Conservation (phyloP, 2,329 filamentous ascomycete genomes). For the Talaromyces sp. region DNA sequence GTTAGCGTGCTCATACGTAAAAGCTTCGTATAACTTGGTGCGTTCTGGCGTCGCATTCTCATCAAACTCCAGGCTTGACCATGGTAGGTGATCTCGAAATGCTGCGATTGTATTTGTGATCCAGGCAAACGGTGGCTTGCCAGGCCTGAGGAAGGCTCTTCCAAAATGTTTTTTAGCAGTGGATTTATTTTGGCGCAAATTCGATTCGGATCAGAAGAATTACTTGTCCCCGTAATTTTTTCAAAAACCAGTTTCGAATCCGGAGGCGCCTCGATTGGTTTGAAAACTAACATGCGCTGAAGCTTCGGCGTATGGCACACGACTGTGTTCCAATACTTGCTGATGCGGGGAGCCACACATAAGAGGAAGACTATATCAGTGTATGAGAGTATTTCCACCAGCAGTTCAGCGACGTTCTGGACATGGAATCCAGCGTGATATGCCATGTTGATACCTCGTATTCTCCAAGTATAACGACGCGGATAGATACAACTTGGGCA, state of each 20-base stretch:
- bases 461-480: too few species aligned
- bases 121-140: background rate
- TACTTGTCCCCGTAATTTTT: background rate
- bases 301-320: background rate
- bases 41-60: background rate
- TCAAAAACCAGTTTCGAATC: background rate
- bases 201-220: background rate
- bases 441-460: background rate
- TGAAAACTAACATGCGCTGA: background rate
- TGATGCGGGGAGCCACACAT: background rate
- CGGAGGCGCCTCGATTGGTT: background rate
- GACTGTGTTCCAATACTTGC: background rate
- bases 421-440: background rate
- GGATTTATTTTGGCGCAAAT: background rate
- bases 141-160: background rate
- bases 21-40: background rate
- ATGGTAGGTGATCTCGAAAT: background rate
- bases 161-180: background rate
- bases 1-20: background rate
- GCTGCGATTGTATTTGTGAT: background rate
- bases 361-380: background rate
- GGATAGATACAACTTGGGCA: too few species aligned
- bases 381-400: background rate
- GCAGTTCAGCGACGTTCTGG: background rate
- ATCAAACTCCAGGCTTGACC: background rate